Conservation (phyloP, 768 basidiomycete species). For the Holtermanniella nyarrowii region DNA sequence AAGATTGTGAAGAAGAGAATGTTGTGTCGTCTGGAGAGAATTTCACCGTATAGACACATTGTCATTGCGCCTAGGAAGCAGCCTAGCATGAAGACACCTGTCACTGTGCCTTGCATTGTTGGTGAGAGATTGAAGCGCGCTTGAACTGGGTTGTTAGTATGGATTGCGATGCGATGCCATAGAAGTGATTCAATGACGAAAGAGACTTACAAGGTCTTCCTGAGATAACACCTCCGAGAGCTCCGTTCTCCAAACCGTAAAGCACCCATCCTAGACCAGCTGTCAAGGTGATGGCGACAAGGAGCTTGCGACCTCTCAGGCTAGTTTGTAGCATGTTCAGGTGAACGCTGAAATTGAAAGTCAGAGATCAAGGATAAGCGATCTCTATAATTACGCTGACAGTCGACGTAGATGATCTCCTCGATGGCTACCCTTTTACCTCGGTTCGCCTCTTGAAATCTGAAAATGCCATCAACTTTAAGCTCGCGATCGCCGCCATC, state of each 20-base stretch:
- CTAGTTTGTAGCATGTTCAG: background rate
- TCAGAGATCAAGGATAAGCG: no score
- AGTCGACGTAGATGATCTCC: no score
- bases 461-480: no score
- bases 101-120: conserved; percentile 8
- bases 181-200: background rate
- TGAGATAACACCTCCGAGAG: background rate
- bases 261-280: background rate
- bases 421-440: no score
- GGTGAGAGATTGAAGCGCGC: conserved; percentile 5
- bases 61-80: conserved; percentile 10
- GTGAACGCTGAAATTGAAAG: background rate
- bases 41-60: conserved; percentile 6
- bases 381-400: no score
- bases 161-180: no score
- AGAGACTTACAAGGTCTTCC: background rate
- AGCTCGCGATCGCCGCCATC: no score
- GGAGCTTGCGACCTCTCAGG: background rate
- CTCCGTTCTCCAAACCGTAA: background rate
- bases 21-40: conserved; percentile 4
- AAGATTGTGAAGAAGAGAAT: conserved; percentile 6
- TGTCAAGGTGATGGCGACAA: background rate
- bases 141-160: conserved; percentile 6
- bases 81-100: conserved; percentile 9
- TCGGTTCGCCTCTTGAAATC: no score